Evolutionary conservation across 768 basidiomycete species (phyloP), one percentile per base, ranked within the genome.

Genomic region (button mushroom (Agaricus bisporus)): DNA sequence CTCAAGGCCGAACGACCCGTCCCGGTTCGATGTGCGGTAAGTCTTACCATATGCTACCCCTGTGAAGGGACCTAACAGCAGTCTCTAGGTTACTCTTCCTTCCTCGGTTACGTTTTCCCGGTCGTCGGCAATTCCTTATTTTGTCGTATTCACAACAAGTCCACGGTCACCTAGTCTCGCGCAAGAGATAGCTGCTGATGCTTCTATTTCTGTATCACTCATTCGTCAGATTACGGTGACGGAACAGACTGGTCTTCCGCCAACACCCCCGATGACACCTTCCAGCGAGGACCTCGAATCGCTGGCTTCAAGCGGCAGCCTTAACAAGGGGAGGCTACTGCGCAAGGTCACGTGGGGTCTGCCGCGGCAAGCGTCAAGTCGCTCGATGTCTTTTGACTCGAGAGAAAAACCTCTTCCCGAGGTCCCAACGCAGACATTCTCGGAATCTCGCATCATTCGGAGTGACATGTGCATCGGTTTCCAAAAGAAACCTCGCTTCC

Each of bases 141-240:
- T 82, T 60, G 83, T 86, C 48, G 82, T 88, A 26, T 88, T 88
- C 67, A 79, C 80, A 9, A 87, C 87, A 28, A 78, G 68, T 7
- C 79, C 82, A 15, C 73, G 80, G 38, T 83, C 81, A 15, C 65
- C 72, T 1, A 58, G 66, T 10, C 68, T 88, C 29, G 76, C 81
- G 8, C 76, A 74, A 54, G 85, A 88, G 61, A 85, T 88, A 35
- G 81, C 85, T 7, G 61, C 83, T 4, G 86, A 88, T 62, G 83
- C 87, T 5, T 85, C 84, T 11, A 80, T 87, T 29, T 78, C 78
- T n/a, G 78, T 87, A 10, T 81, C 81, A 0, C 72, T 89, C 22
- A 63, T 82, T 57, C 83, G 84, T 35, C 78, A 83, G 62, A 72
- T 86, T 17, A 75, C 71, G 25, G 70, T 85, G 56, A 76, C 74